Evolutionary conservation across 441 rosid genomes (phyloP).

Genomic region (Erodium trifolium): DNA sequence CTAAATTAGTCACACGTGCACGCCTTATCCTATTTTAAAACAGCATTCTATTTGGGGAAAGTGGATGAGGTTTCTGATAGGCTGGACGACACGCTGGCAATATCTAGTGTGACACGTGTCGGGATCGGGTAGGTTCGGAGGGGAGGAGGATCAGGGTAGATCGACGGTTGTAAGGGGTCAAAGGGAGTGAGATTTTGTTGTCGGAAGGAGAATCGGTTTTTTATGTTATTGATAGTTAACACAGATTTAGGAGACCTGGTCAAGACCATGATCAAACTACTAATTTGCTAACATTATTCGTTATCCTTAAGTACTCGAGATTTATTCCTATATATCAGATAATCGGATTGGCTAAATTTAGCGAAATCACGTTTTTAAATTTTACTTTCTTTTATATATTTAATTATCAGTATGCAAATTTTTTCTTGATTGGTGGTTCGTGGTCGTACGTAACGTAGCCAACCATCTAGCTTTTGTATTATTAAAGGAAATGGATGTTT

Average conservation of each 20-base stretch:
- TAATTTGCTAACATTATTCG: neutral
- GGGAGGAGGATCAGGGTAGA: neutral
- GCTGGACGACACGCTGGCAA: conserved; percentile 4
- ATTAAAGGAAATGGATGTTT: no score
- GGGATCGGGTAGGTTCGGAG: neutral
- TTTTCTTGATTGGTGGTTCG: no score
- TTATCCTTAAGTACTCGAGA: neutral
- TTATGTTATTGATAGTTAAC: neutral
- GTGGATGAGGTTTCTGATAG: neutral
- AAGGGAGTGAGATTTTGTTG: conserved; percentile 4
- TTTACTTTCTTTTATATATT: no score
- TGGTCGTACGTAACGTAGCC: no score
- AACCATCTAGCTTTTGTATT: no score
- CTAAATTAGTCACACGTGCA: conserved; percentile 7
- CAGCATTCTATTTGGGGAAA: neutral
- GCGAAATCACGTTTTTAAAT: no score
- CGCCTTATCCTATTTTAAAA: neutral
- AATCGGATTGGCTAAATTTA: no score
- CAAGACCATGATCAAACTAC: neutral
- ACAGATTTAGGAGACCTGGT: neutral
- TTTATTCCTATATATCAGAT: neutral
- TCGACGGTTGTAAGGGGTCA: neutral
- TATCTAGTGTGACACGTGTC: neutral
- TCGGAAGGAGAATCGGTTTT: neutral
- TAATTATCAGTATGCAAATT: no score